Base-by-base conservation (phyloP, 345 rosid genomes). In the Arabidopsis arenosa region DNA sequence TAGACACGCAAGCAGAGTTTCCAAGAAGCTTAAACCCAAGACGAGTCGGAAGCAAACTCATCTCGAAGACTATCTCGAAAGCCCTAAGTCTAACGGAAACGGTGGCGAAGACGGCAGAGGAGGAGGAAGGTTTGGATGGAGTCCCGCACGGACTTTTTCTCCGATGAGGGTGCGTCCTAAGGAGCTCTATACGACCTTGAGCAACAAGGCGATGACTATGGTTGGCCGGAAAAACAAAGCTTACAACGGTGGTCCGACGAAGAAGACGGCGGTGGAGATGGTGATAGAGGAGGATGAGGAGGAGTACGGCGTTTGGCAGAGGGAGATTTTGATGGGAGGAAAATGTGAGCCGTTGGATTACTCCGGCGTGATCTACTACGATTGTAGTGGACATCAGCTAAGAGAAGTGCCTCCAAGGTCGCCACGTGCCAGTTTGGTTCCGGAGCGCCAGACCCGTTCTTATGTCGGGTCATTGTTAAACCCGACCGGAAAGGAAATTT, bases 331-430 rank as follows among this genome's bases (percentile, higher is more conserved):
- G 79, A 92, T 95, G 99, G 99, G 99, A 32, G 96, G 86, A 33
- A 89, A 89, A 59, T 95, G 99, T 77, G 89, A 92, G 82, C 99
- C 98, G 80, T 81, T 92, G 84, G 84, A 88, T 80, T 82, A 89
- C 74, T 86, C 99, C 1, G 99, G 98, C n/a, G 97, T 80, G 35
- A 92, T 95, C 23, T 90, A 89, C 65, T 95, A 95, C 32, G 98
- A 95, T 57, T 78, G 83, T 71, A 33, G 54, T 14, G 98, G 99
- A 60, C 87, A 81, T 54, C 87, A 79, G 64, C 79, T 90, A 6
- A 52, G 83, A 35, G 85, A 92, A 79, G 44, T 84, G 64, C 98
- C 99, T 48, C 62, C 70, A 0, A 83, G 96, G 15, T 92, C 97
- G 32, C 97, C 97, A 2, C 93, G 97, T 62, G 89, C 89, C 28